Evolutionary conservation across 1,284 basidiomycete genomes (phyloP).

Genomic region (Takashimella tepidaria): DNA sequence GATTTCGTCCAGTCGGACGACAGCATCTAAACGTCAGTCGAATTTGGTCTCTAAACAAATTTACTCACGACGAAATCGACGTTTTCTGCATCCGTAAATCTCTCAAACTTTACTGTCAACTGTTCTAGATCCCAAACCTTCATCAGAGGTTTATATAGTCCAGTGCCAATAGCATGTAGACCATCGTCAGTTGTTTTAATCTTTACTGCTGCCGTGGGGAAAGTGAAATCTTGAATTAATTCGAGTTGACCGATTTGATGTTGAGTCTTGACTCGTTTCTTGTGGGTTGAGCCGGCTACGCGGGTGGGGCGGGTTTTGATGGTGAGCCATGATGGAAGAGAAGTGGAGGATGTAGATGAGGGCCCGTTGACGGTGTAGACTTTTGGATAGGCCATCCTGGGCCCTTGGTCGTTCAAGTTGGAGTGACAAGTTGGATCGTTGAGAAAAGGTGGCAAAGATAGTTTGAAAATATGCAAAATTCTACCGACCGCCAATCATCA

Average conservation of each 20-base stretch:
- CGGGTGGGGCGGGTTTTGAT: constrained; percentile 53
- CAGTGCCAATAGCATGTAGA: constrained; percentile 86
- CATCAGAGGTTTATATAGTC: constrained; percentile 97
- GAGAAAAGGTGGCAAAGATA: too few species aligned
- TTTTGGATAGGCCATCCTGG: constrained; percentile 54
- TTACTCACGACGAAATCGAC: constrained; percentile 91
- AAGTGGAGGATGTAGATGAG: constrained; percentile 71
- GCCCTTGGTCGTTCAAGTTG: too few species aligned
- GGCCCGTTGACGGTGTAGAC: constrained; percentile 89
- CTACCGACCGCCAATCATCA: too few species aligned
- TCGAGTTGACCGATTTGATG: constrained; percentile 56
- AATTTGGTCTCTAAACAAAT: not conserved
- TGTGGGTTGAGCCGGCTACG: constrained; percentile 25
- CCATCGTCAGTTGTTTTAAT: constrained; percentile 89
- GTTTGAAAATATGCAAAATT: too few species aligned
- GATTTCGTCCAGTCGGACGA: constrained; percentile 99
- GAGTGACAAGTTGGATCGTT: too few species aligned
- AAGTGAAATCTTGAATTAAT: constrained; percentile 92
- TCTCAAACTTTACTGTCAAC: constrained; percentile 89
- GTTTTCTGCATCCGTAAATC: constrained; percentile 94
- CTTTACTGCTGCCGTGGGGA: constrained; percentile 91
- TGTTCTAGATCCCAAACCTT: constrained; percentile 93
- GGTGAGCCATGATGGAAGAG: constrained; percentile 83
- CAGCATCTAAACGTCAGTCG: constrained; percentile 67
- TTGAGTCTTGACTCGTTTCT: constrained; percentile 46